A percentile compares a stretch with the other conserved stretches of the same genome.
Evolutionary conservation across 495 filamentous ascomycete species (phyloP).

Genomic region (Penicillium coprophilum): DNA sequence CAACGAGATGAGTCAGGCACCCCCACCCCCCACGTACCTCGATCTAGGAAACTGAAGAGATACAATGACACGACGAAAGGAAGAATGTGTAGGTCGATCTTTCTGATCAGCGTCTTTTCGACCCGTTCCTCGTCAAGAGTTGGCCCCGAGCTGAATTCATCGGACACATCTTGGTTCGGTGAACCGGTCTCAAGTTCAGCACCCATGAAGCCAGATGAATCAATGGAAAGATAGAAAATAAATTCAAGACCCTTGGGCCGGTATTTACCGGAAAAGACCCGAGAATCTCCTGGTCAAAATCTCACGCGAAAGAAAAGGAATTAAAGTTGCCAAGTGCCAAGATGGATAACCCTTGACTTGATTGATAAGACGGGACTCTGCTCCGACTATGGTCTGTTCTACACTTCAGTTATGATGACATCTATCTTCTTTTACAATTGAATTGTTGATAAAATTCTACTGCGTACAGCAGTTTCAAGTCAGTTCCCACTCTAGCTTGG

Average conservation of each 20-base stretch:
- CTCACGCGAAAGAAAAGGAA: neutral
- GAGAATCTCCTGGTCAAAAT: no score
- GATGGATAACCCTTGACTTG: neutral
- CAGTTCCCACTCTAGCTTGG: no score
- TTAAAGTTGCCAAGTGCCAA: constrained; percentile 15
- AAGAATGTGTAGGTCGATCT: constrained; percentile 60
- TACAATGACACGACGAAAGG: constrained; percentile 63
- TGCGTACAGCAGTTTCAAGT: no score
- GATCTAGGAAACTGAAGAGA: constrained; percentile 66
- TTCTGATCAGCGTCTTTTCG: constrained; percentile 49
- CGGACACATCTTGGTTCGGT: constrained; percentile 6
- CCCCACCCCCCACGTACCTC: constrained; percentile 34
- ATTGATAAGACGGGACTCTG: constrained; percentile 4
- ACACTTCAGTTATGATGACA: no score
- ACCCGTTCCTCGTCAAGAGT: constrained; percentile 40
- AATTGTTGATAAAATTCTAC: no score
- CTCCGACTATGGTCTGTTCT: no score
- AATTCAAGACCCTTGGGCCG: no score
- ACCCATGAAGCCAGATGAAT: neutral
- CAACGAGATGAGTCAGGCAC: constrained; percentile 17
- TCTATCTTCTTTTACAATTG: no score
- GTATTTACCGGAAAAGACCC: no score
- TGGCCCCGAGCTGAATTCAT: constrained; percentile 19
- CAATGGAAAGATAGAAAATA: no score
- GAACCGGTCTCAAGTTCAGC: neutral